phyloP scores from a whole-genome alignment of 2,329 filamentous ascomycete species.

The Fusarium neocosmosporiellum region DNA sequence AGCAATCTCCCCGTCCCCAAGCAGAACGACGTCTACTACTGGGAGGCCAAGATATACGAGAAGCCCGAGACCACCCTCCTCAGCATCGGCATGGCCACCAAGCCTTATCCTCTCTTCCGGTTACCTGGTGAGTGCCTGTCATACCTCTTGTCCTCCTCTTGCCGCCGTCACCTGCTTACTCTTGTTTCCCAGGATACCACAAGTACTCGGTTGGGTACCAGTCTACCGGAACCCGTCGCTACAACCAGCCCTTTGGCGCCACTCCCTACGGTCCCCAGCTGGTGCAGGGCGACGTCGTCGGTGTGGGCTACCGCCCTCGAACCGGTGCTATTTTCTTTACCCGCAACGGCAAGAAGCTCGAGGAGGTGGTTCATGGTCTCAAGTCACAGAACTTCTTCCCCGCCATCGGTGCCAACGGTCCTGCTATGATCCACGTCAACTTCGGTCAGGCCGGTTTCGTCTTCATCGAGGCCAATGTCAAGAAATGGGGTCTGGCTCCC shows the following conservation, averaged over 20 bases:
- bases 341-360: constrained; percentile 95
- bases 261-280: constrained; percentile 85
- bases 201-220: constrained; percentile 93
- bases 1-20: constrained; percentile 97
- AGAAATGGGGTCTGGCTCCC: constrained; percentile 98
- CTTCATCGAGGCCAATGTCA: constrained; percentile 99
- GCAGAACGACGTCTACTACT: constrained; percentile 99
- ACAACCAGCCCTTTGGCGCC: constrained; percentile 89
- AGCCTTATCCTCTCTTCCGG: constrained; percentile 95
- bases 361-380: constrained; percentile 91
- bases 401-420: constrained; percentile 94
- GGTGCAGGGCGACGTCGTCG: constrained; percentile 94
- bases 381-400: constrained; percentile 98
- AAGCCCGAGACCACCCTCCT: constrained; percentile 90
- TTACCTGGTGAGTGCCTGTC: constrained; percentile 77
- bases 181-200: constrained; percentile 74
- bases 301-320: constrained; percentile 92
- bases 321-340: constrained; percentile 98
- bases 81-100: constrained; percentile 94
- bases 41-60: constrained; percentile 98
- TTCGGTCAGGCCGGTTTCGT: constrained; percentile 98
- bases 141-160: constrained; percentile 2
- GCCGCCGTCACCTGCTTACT: constrained; percentile 33
- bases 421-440: constrained; percentile 93
- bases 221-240: constrained; percentile 86